Evolutionary conservation across 352 stramenopile genomes (phyloP).

Genomic region (Globisporangium rhizosaccharum): DNA sequence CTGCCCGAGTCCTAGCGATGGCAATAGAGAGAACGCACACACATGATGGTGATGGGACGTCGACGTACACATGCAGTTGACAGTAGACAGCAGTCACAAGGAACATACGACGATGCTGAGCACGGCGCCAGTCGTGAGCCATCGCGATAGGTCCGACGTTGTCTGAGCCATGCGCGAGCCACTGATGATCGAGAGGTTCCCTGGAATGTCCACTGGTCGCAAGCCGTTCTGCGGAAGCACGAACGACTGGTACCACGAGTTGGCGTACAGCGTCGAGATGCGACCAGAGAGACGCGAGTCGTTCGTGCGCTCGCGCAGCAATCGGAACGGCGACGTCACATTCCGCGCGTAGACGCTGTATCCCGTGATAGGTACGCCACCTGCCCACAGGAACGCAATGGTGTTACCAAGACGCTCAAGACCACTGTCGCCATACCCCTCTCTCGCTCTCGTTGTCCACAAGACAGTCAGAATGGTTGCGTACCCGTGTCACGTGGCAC

Average conservation of each 20-base stretch:
- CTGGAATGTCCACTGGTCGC: constrained; percentile 12
- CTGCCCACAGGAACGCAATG: constrained; percentile 9
- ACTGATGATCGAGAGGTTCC: constrained; percentile 29
- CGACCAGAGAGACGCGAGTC: constrained; percentile 8
- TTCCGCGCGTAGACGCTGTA: constrained; percentile 37
- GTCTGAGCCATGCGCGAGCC: constrained; percentile 27
- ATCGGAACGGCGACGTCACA: constrained; percentile 21
- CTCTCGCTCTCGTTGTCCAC: too few species aligned
- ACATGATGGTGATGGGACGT: background rate
- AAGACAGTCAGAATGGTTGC: background rate
- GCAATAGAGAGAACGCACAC: background rate
- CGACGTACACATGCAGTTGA: background rate
- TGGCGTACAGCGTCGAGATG: constrained; percentile 29
- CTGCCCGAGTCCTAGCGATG: constrained; percentile 1
- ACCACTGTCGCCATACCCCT: background rate
- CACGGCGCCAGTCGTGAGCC: constrained; percentile 27
- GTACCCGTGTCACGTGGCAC: constrained; percentile 41
- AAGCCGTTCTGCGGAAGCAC: constrained; percentile 38
- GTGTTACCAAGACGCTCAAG: background rate
- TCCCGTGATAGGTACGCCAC: constrained; percentile 24
- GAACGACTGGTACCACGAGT: constrained; percentile 42
- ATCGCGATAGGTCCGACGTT: constrained; percentile 29
- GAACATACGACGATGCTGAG: constrained; percentile 24
- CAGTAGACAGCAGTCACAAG: background rate
- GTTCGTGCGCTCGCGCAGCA: constrained; percentile 12